These are phyloP conservation scores for Yarrowia yakushimensis DNA, from an alignment of 805 yeast genomes.

Conservation along the genomic window DNA sequence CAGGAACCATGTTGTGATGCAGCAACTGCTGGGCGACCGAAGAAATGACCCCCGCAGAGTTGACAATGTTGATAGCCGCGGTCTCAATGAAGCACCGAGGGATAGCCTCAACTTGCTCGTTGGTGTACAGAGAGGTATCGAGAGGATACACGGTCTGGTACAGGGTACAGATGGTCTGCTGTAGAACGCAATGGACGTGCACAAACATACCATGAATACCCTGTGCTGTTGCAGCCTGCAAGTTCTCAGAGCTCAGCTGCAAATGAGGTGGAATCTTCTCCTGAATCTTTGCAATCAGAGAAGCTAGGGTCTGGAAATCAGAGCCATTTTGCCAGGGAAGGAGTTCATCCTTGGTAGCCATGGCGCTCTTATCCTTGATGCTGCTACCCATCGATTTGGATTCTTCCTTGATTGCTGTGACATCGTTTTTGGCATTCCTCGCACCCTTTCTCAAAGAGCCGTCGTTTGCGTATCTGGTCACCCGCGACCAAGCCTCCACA, in stretches of 20 bases:
- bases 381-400: not conserved
- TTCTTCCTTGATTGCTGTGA: constrained; percentile 26
- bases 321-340: constrained; percentile 31
- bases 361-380: not conserved
- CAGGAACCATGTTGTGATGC: constrained; percentile 34
- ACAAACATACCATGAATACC: constrained; percentile 33
- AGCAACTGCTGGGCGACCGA: constrained; percentile 35
- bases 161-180: constrained; percentile 35
- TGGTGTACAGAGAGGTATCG: constrained; percentile 24
- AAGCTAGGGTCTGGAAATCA: constrained; percentile 26
- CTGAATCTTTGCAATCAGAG: not conserved
- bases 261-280: constrained; percentile 24
- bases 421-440: constrained; percentile 36
- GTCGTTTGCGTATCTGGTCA: constrained; percentile 28
- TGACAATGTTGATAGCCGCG: constrained; percentile 35
- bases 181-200: constrained; percentile 37
- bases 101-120: not conserved
- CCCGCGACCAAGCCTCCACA: constrained; percentile 30
- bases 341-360: not conserved
- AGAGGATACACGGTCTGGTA: constrained; percentile 38
- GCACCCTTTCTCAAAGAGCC: constrained; percentile 29
- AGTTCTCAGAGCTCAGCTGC: constrained; percentile 3
- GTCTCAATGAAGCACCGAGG: constrained; percentile 37
- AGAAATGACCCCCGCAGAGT: constrained; percentile 37
- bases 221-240: not conserved